Percentiles rank a stretch among this genome's conserved stretches.
Conservation (phyloP, 441 rosid species). For the Erodium chrysanthum region DNA sequence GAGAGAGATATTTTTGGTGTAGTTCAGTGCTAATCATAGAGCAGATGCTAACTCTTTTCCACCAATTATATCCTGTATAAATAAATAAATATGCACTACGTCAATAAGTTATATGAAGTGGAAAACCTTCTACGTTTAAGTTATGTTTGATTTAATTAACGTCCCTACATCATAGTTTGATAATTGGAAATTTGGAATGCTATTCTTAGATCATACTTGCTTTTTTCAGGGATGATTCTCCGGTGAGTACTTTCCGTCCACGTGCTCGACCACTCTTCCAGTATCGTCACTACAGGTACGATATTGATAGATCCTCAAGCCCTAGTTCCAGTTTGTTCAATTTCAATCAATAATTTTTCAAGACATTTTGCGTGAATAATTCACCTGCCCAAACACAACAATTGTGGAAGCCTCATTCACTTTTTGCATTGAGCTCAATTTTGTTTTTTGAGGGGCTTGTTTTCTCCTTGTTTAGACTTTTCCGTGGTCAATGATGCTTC, state of each 20-base stretch:
- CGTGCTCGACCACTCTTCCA: conserved; percentile 90
- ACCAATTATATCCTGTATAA: background rate
- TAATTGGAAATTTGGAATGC: background rate
- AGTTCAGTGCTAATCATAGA: background rate
- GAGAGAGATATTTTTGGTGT: background rate
- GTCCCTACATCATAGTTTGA: background rate
- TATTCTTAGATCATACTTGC: conserved; percentile 14
- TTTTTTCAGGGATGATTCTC: conserved; percentile 78
- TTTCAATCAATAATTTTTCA: background rate
- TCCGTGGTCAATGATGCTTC: too few species aligned
- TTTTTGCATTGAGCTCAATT: too few species aligned
- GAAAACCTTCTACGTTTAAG: background rate
- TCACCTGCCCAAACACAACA: background rate
- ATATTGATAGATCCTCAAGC: conserved; percentile 12
- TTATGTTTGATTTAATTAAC: conserved; percentile 3
- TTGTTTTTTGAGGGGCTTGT: too few species aligned
- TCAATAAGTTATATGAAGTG: background rate
- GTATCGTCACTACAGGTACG: conserved; percentile 91
- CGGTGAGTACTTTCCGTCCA: conserved; percentile 81
- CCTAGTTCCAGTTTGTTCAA: background rate
- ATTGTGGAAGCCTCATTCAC: background rate
- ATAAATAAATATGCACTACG: background rate
- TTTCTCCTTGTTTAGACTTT: too few species aligned
- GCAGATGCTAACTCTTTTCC: background rate
- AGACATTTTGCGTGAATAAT: background rate